Evolutionary conservation across 139 green algal species (phyloP), one percentile per base, ranked within the genome.

Genomic region (Volvox reticuliferus): DNA sequence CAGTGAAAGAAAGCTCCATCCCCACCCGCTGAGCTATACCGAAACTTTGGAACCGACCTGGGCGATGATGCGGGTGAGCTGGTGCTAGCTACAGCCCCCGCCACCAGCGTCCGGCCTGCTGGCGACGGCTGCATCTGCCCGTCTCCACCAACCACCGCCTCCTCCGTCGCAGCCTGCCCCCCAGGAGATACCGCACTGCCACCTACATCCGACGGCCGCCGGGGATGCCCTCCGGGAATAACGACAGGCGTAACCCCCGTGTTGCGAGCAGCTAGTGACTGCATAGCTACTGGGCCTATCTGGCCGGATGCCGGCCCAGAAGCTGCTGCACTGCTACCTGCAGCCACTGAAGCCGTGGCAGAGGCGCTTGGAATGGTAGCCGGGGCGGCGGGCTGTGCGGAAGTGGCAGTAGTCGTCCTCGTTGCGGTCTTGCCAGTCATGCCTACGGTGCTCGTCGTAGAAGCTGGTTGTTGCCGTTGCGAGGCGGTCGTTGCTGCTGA

Each of bases 391-490:
- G 71, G 71, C 71, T 79, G 71, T 30, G n/a, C 71, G 71, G 71
- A 33, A 21, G 28, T 32, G 71, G n/a, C 28, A 55, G 44, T 33
- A 30, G 71, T 78, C 69, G 69, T 20, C 28, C n/a, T 79, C 44
- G 71, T 32, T 30, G 22, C 71, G 2, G 65, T 30, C 21, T 28
- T 73, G 71, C 71, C 71, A 30, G 71, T 37, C 14, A 30, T 30
- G 14, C 78, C 78, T 13, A 36, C 17, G 16, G 37, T 20, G 37
- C 26, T 33, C 17, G 24, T 24, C 78, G 21, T 67, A 24, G 37
- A 67, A 68, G 19, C 78, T 36, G 78, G 78, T 26, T 84, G 78
- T 36, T 84, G 78, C 37, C 78, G 36, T 26, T 84, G 78, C 24
- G 65, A 24, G 65, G 24, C 55, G 3, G 32, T 35, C 1, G 21